Evolutionary conservation across 805 yeast genomes (phyloP), one percentile per base, ranked within the genome.

Genomic region (Cyberlindnera americana): DNA sequence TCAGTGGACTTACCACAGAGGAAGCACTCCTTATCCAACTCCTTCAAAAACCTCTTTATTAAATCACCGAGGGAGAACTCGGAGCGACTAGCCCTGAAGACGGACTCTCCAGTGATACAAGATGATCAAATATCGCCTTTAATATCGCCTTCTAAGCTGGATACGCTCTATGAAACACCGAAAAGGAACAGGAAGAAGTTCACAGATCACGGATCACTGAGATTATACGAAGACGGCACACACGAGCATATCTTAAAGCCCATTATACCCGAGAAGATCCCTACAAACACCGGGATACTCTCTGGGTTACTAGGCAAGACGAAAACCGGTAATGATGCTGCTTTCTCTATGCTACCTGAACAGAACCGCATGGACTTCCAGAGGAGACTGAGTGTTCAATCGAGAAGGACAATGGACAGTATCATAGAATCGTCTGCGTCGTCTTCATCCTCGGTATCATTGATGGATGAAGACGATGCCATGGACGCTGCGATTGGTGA

Each of bases 401-500:
- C 56, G 7, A 38, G 56, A 16, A 49, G 33, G 31, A 53, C 57
- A 1, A 35, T 33, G 33, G 56, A 50, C 34, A 50, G 49, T 21
- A 38, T 35, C 7, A 49, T 41, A 25, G 51, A 44, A n/a, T n/a
- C n/a, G n/a, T n/a, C n/a, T n/a, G n/a, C n/a, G n/a, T n/a, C n/a
- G n/a, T n/a, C n/a, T n/a, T n/a, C n/a, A n/a, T n/a, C n/a, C n/a
- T n/a, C n/a, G n/a, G n/a, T n/a, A n/a, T n/a, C n/a, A n/a, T n/a
- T n/a, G n/a, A n/a, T n/a, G n/a, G n/a, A n/a, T n/a, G n/a, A n/a
- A n/a, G n/a, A 25, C 4, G 38, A 38, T 4, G 47, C 37, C 8
- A 32, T 29, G 3, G 25, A 26, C 10, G 68, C 73, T 1, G 77
- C 77, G 2, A 74, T 77, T 25, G 78, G 78, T 19, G 66, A 66